These are phyloP conservation scores for Cutaneotrichosporon mucoides DNA, from an alignment of 1,284 basidiomycete genomes.

Conservation along the genomic window DNA sequence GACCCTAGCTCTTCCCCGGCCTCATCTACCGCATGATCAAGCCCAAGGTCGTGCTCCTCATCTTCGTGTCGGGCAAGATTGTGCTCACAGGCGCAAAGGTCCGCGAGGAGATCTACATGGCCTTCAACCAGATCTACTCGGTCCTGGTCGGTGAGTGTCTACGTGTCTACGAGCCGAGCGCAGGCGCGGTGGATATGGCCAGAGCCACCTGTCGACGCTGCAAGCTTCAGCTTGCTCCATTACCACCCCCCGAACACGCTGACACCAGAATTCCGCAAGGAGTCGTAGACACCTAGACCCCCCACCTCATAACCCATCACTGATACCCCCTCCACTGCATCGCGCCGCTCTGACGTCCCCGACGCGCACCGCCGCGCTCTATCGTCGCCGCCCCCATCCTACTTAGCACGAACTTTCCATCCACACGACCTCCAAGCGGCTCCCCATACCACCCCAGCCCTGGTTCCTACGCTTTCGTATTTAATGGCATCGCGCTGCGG, in stretches of 20 bases:
- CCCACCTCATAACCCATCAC: background rate
- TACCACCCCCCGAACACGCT: background rate
- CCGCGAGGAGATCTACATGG: conserved; percentile 98
- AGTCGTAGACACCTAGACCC: conserved; percentile 16
- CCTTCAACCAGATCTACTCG: conserved; percentile 98
- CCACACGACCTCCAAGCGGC: too few species aligned
- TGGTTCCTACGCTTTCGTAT: too few species aligned
- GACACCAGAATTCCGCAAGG: conserved; percentile 40
- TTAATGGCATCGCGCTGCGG: too few species aligned
- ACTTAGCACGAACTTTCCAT: too few species aligned
- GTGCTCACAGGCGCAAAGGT: conserved; percentile 99
- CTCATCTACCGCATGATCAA: conserved; percentile 99
- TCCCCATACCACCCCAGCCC: too few species aligned
- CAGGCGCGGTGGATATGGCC: too few species aligned
- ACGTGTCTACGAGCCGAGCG: too few species aligned
- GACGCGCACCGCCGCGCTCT: too few species aligned
- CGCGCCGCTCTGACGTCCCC: too few species aligned
- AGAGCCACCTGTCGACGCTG: background rate
- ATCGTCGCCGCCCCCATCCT: too few species aligned
- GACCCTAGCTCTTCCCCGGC: conserved; percentile 84
- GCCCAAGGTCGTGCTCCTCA: conserved; percentile 96
- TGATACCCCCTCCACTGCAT: too few species aligned
- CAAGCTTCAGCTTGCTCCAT: background rate
- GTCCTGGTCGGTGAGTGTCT: conserved; percentile 59
- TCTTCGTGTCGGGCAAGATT: conserved; percentile 99